phyloP scores from a whole-genome alignment of 257 asterid genomes.

The Euphrasia confusa region DNA sequence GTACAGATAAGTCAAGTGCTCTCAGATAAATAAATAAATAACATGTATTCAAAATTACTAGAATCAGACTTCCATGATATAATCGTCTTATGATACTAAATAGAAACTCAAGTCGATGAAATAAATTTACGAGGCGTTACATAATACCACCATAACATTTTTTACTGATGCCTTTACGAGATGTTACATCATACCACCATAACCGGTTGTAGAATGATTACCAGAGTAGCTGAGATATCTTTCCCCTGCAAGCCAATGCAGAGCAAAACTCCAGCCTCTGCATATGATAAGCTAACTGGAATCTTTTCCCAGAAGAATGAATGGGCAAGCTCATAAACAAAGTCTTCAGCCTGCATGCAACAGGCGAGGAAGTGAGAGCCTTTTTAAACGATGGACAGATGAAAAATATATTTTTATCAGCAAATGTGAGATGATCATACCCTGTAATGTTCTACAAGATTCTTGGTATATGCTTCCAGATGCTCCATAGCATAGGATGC shows the following conservation, averaged over 20 bases:
- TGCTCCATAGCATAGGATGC: slow-evolving; percentile 55
- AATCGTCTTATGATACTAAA: neutral
- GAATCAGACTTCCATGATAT: neutral
- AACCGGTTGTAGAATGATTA: slow-evolving; percentile 19
- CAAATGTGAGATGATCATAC: slow-evolving; percentile 33
- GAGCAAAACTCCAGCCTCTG: slow-evolving; percentile 84
- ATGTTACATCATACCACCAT: too few relatives aligned
- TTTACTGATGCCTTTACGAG: neutral
- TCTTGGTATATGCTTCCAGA: slow-evolving; percentile 74
- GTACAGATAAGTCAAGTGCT: neutral
- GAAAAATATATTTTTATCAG: neutral
- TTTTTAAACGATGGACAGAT: slow-evolving; percentile 13
- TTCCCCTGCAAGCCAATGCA: slow-evolving; percentile 84
- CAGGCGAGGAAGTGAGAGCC: slow-evolving; percentile 6
- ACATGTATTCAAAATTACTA: neutral
- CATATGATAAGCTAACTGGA: slow-evolving; percentile 69
- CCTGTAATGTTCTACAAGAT: slow-evolving; percentile 56
- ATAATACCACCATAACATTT: neutral
- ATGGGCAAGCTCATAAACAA: slow-evolving; percentile 58
- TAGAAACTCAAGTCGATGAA: neutral
- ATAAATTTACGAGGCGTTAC: neutral
- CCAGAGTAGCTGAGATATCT: slow-evolving; percentile 59
- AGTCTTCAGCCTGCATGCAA: slow-evolving; percentile 56
- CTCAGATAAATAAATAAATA: neutral
- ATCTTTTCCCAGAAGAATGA: slow-evolving; percentile 68